Evolutionary conservation across 352 stramenopile species (phyloP).

Genomic region (Phytophthora idaei): DNA sequence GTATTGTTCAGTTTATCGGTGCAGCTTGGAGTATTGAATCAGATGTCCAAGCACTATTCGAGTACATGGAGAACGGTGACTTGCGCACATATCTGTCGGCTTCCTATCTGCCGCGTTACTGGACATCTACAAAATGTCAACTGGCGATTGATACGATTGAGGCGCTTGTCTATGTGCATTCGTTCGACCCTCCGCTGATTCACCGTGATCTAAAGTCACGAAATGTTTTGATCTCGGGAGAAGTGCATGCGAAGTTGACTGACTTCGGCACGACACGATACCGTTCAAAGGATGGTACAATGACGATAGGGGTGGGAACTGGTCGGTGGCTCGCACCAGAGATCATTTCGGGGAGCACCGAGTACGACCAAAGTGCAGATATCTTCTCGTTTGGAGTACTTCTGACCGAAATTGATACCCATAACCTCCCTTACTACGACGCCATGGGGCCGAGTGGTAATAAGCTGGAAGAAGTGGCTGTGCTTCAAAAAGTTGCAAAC

Average conservation of each 20-base stretch:
- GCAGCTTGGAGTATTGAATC: slow-evolving; percentile 53
- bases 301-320: slow-evolving; percentile 56
- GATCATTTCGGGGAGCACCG: slow-evolving; percentile 57
- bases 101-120: slow-evolving; percentile 16
- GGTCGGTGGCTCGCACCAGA: slow-evolving; percentile 68
- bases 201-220: slow-evolving; percentile 47
- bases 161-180: slow-evolving; percentile 52
- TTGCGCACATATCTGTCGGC: slow-evolving; percentile 39
- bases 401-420: slow-evolving; percentile 66
- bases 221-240: slow-evolving; percentile 36
- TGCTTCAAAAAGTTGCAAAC: slow-evolving; percentile 48
- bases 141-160: slow-evolving; percentile 46
- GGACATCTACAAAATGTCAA: slow-evolving; percentile 36
- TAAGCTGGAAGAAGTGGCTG: slow-evolving; percentile 40
- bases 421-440: slow-evolving; percentile 51
- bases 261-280: slow-evolving; percentile 37
- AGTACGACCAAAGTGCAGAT: slow-evolving; percentile 56
- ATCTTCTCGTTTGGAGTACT: slow-evolving; percentile 67
- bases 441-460: slow-evolving; percentile 24
- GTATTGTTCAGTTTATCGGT: slow-evolving; percentile 44
- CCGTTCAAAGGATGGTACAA: slow-evolving; percentile 35
- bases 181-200: slow-evolving; percentile 33
- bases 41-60: slow-evolving; percentile 51
- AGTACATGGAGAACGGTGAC: slow-evolving; percentile 60
- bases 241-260: slow-evolving; percentile 37